These are phyloP conservation scores for Solanum chacoense DNA, from an alignment of 305 asterid species.

Conservation along the genomic window DNA sequence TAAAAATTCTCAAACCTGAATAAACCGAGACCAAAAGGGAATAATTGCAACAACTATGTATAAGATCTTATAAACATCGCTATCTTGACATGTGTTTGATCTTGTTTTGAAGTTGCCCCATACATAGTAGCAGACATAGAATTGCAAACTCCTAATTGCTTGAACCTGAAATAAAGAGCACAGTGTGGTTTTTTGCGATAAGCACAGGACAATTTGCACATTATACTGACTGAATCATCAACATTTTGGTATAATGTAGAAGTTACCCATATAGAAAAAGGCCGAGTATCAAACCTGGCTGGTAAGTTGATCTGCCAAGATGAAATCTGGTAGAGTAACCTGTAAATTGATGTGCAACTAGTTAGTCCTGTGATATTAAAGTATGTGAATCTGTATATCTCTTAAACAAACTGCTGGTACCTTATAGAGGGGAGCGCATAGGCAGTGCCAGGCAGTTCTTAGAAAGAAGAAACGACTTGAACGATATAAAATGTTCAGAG, in stretches of 20 bases:
- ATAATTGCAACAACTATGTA: slow-evolving; percentile 42
- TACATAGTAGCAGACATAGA: slow-evolving; percentile 60
- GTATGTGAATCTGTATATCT: neutral
- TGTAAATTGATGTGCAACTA: slow-evolving; percentile 5
- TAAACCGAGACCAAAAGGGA: slow-evolving; percentile 66
- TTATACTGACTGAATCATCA: neutral
- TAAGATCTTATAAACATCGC: slow-evolving; percentile 19
- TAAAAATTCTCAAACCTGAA: slow-evolving; percentile 40
- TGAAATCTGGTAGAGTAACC: slow-evolving; percentile 64
- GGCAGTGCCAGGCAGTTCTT: slow-evolving; percentile 40
- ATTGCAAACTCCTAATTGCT: slow-evolving; percentile 59
- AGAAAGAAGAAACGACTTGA: slow-evolving; percentile 62
- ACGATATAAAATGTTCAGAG: slow-evolving; percentile 50
- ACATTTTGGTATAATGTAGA: neutral
- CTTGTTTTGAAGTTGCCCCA: slow-evolving; percentile 57
- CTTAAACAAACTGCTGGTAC: slow-evolving; percentile 9
- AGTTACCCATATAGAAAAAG: neutral
- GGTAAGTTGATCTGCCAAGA: slow-evolving; percentile 78
- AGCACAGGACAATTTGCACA: neutral
- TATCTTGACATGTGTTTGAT: slow-evolving; percentile 25
- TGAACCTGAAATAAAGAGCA: slow-evolving; percentile 43
- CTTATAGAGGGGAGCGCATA: slow-evolving; percentile 75
- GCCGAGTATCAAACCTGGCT: slow-evolving; percentile 43
- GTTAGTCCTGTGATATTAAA: neutral
- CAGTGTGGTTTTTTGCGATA: neutral